Conservation (phyloP, 306 rosid genomes). For the Quercus robur region DNA sequence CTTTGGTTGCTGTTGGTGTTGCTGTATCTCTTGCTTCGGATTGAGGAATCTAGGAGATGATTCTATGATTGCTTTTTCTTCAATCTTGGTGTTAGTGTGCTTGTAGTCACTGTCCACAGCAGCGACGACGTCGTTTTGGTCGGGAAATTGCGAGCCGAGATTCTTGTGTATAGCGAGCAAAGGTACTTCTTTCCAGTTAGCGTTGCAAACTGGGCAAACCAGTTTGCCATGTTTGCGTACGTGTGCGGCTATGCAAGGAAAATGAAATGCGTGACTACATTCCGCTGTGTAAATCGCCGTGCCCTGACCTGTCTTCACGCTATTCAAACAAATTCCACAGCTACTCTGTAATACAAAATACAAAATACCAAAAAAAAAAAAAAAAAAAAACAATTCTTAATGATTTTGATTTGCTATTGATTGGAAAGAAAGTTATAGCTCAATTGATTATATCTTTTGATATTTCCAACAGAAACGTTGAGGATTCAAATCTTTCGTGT, state of each 20-base stretch:
- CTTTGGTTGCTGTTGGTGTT: not conserved
- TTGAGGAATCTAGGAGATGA: conserved; percentile 23
- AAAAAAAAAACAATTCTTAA: not conserved
- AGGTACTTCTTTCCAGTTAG: conserved; percentile 84
- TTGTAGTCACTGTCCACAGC: not conserved
- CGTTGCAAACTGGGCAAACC: conserved; percentile 84
- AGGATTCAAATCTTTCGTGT: too few relatives aligned
- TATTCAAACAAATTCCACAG: conserved; percentile 87
- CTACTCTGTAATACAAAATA: conserved; percentile 54
- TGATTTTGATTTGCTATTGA: not conserved
- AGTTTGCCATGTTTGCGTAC: conserved; percentile 67
- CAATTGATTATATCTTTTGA: too few relatives aligned
- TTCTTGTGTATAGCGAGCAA: conserved; percentile 67
- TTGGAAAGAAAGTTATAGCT: not conserved
- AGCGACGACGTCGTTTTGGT: conserved; percentile 13
- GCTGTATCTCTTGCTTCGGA: conserved; percentile 15
- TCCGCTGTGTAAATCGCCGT: conserved; percentile 98
- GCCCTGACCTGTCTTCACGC: conserved; percentile 93
- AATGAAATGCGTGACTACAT: conserved; percentile 87
- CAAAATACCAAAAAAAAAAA: not conserved
- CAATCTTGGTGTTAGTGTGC: conserved; percentile 12
- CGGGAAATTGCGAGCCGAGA: conserved; percentile 14
- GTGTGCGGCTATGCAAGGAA: conserved; percentile 77
- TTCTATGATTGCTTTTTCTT: conserved; percentile 9
- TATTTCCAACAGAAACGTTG: too few relatives aligned